phyloP scores from a whole-genome alignment of 805 yeast genomes.

The Grigorovia yakushimaensis region DNA sequence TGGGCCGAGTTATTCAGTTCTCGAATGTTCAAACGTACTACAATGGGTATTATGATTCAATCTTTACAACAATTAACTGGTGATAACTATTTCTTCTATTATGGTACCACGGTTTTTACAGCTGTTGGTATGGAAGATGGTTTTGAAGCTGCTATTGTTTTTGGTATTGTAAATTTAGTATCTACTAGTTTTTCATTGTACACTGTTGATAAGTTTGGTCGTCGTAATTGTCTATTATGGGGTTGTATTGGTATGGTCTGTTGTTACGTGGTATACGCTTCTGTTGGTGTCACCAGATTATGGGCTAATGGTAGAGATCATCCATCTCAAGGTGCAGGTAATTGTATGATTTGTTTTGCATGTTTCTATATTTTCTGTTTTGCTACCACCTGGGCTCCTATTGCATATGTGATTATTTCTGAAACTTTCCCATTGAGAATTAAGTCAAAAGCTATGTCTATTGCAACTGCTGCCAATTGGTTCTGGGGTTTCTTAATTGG shows the following conservation, averaged over 20 bases:
- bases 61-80: constrained; percentile 63
- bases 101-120: constrained; percentile 53
- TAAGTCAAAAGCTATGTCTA: constrained; percentile 45
- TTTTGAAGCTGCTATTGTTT: constrained; percentile 47
- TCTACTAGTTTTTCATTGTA: constrained; percentile 47
- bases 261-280: constrained; percentile 42
- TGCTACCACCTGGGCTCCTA: constrained; percentile 72
- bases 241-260: constrained; percentile 42
- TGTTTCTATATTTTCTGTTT: constrained; percentile 64
- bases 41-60: constrained; percentile 47
- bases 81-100: constrained; percentile 58
- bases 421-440: constrained; percentile 68
- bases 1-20: constrained; percentile 53
- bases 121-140: constrained; percentile 54
- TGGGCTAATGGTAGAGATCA: constrained; percentile 35
- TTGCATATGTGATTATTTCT: constrained; percentile 53
- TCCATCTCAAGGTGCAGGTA: constrained; percentile 45
- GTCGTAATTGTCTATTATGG: constrained; percentile 37
- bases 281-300: constrained; percentile 47
- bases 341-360: constrained; percentile 61
- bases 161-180: constrained; percentile 52
- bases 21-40: constrained; percentile 50
- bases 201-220: constrained; percentile 46
- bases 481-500: constrained; percentile 61
- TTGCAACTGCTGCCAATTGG: constrained; percentile 56